phyloP scores from a whole-genome alignment of 495 filamentous ascomycete species.

The Bryoglossum gracile region DNA sequence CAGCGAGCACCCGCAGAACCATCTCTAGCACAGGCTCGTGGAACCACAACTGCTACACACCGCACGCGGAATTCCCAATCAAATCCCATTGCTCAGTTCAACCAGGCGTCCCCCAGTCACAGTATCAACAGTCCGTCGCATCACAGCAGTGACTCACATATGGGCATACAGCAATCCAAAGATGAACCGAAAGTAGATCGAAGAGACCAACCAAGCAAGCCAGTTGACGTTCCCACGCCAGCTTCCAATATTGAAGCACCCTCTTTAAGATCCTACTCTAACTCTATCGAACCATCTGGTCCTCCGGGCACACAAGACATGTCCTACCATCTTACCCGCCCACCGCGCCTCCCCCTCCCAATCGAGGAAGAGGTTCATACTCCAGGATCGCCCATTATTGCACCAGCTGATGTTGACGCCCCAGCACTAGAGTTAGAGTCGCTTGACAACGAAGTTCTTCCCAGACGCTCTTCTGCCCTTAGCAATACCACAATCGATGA shows the following conservation, averaged over 20 bases:
- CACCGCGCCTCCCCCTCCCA: slow-evolving; percentile 81
- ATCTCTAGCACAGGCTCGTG: slow-evolving; percentile 46
- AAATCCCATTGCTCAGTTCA: slow-evolving; percentile 26
- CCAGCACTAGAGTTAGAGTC: slow-evolving; percentile 43
- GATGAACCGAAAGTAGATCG: slow-evolving; percentile 12
- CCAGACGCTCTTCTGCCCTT: slow-evolving; percentile 52
- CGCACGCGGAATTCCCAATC: slow-evolving; percentile 31
- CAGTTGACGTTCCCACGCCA: slow-evolving; percentile 43
- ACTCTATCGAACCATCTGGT: slow-evolving; percentile 30
- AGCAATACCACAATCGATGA: slow-evolving; percentile 71
- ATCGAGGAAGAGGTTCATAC: slow-evolving; percentile 83
- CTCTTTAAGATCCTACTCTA: slow-evolving; percentile 22
- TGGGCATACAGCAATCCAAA: slow-evolving; percentile 17
- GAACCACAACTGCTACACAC: slow-evolving; percentile 35
- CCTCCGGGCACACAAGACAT: slow-evolving; percentile 39
- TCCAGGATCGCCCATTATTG: slow-evolving; percentile 77
- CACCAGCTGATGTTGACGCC: slow-evolving; percentile 53
- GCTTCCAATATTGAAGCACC: slow-evolving; percentile 19
- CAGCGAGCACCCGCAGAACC: slow-evolving; percentile 45
- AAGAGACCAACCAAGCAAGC: slow-evolving; percentile 36
- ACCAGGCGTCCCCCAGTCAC: slow-evolving; percentile 32
- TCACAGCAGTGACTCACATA: slow-evolving; percentile 20
- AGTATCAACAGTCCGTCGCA: slow-evolving; percentile 13
- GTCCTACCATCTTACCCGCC: slow-evolving; percentile 58
- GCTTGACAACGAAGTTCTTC: slow-evolving; percentile 39